Evolutionary conservation across 2,329 filamentous ascomycete species (phyloP).

Genomic region (Arthrobotrys musiformis): DNA sequence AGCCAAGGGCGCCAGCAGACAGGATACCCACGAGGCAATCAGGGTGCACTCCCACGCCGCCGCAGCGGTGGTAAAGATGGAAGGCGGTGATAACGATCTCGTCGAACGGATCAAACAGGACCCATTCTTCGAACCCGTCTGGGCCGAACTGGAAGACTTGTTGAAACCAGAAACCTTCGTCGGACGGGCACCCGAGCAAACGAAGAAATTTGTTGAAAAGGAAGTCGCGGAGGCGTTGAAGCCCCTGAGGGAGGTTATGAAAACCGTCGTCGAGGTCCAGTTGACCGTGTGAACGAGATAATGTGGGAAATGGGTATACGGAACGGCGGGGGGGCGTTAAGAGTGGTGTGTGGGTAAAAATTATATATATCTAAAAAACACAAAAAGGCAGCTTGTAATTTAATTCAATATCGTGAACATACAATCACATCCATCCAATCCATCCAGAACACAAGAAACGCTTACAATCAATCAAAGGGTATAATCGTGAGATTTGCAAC

Average conservation of each 20-base stretch:
- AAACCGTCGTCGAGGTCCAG: conserved; percentile 62
- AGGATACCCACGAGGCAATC: conserved; percentile 88
- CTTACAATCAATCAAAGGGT: conserved; percentile 9
- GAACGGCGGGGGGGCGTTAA: conserved; percentile 1
- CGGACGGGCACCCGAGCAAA: conserved; percentile 68
- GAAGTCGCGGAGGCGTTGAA: conserved; percentile 66
- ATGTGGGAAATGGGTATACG: neutral
- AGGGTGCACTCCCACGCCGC: conserved; percentile 83
- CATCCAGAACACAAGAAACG: neutral
- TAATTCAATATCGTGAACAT: neutral
- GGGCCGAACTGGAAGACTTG: conserved; percentile 74
- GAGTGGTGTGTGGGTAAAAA: conserved; percentile 2
- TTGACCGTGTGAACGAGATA: conserved; percentile 62
- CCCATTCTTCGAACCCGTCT: conserved; percentile 79
- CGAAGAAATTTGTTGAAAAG: conserved; percentile 67
- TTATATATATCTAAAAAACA: neutral
- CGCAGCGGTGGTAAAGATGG: conserved; percentile 75
- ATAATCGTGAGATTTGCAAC: conserved; percentile 37
- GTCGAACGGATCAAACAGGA: conserved; percentile 78
- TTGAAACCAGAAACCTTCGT: conserved; percentile 73
- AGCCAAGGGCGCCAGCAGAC: conserved; percentile 75
- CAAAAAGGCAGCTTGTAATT: neutral
- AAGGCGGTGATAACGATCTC: conserved; percentile 82
- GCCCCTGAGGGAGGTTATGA: conserved; percentile 63
- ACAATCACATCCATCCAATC: neutral